Conservation (phyloP, 345 rosid species). For the Pugionium cornutum region DNA sequence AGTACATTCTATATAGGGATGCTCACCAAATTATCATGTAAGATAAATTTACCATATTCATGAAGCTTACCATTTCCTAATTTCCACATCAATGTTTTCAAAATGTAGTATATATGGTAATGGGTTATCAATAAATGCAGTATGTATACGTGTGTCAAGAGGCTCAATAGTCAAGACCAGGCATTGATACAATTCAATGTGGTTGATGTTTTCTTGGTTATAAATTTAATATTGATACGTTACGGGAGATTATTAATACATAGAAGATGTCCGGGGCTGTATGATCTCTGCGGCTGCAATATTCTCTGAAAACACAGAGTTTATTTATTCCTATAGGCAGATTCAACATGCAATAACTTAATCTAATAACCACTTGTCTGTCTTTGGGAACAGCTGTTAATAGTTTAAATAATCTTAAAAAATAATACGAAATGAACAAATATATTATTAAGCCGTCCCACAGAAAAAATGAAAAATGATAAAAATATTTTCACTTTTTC, state of each 20-base stretch:
- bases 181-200: constrained; percentile 20
- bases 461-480: background rate
- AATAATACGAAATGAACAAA: background rate
- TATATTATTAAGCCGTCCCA: constrained; percentile 4
- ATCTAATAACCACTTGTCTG: no score
- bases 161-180: constrained; percentile 7
- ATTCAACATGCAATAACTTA: no score
- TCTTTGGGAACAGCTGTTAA: no score
- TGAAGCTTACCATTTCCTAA: constrained; percentile 20
- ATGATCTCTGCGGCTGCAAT: constrained; percentile 25
- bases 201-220: constrained; percentile 5
- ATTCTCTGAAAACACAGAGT: constrained; percentile 27
- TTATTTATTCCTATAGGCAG: background rate
- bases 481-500: background rate
- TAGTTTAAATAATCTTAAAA: no score
- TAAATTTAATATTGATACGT: constrained; percentile 16
- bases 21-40: constrained; percentile 18
- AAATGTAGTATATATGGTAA: constrained; percentile 23
- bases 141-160: background rate
- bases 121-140: constrained; percentile 15
- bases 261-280: constrained; percentile 19
- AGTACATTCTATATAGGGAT: background rate
- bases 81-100: constrained; percentile 15
- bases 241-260: constrained; percentile 15
- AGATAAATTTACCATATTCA: background rate